These are phyloP conservation scores for Xerocomus spinulosus DNA, from an alignment of 768 basidiomycete genomes.

Conservation along the genomic window DNA sequence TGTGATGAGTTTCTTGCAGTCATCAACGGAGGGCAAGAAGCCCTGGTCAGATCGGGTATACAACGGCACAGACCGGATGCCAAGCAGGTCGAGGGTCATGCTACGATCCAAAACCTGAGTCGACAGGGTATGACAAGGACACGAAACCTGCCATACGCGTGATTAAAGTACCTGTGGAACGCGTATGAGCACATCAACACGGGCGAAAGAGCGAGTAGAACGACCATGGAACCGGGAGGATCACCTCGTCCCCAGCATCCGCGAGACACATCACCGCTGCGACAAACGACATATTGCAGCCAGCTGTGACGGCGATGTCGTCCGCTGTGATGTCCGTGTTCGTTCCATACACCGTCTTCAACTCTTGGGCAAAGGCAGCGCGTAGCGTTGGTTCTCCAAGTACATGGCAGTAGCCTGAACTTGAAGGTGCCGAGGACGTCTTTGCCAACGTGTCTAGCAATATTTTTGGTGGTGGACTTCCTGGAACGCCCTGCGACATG, in stretches of 20 bases:
- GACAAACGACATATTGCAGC: conserved; percentile 71
- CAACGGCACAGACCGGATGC: conserved; percentile 54
- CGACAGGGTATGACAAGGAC: neutral
- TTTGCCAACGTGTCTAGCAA: conserved; percentile 47
- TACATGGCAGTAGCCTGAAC: conserved; percentile 54
- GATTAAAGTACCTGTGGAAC: conserved; percentile 58
- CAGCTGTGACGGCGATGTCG: conserved; percentile 66
- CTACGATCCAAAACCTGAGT: conserved; percentile 27
- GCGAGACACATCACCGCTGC: conserved; percentile 58
- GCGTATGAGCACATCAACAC: neutral
- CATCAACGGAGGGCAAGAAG: conserved; percentile 56
- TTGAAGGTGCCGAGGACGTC: conserved; percentile 39
- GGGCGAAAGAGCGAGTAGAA: neutral
- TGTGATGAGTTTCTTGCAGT: conserved; percentile 51
- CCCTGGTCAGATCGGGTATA: conserved; percentile 44
- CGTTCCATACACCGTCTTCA: conserved; percentile 52
- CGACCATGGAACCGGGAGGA: conserved; percentile 70
- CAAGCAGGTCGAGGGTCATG: conserved; percentile 65
- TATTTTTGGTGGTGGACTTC: conserved; percentile 51
- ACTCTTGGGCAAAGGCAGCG: conserved; percentile 53
- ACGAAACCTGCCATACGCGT: conserved; percentile 37
- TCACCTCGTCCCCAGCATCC: conserved; percentile 65
- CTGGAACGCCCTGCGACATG: conserved; percentile 76
- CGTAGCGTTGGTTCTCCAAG: conserved; percentile 55
- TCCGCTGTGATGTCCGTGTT: conserved; percentile 43